Evolutionary conservation across 768 basidiomycete species (phyloP).

Genomic region (Hypholoma fasciculare): DNA sequence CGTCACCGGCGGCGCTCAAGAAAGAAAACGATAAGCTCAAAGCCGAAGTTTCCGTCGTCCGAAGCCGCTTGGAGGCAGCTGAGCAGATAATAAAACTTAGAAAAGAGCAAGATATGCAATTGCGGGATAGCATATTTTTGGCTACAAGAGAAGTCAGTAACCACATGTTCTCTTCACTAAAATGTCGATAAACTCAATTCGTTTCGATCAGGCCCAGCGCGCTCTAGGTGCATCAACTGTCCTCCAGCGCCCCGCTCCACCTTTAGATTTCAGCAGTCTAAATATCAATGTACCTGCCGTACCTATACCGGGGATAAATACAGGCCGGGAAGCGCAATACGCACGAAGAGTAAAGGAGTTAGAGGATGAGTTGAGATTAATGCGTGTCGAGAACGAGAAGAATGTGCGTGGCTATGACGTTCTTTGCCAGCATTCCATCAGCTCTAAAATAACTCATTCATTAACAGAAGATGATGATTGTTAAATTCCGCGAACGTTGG

Average conservation of each 20-base stretch:
- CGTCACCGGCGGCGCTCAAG: slow-evolving; percentile 48
- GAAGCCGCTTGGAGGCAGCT: slow-evolving; percentile 56
- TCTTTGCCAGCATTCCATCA: neutral
- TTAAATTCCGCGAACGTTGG: slow-evolving; percentile 84
- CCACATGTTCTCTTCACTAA: neutral
- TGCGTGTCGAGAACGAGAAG: slow-evolving; percentile 78
- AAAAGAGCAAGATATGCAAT: slow-evolving; percentile 75
- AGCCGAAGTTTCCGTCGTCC: slow-evolving; percentile 55
- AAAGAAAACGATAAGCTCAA: slow-evolving; percentile 70
- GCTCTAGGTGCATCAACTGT: slow-evolving; percentile 72
- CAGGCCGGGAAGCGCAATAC: slow-evolving; percentile 56
- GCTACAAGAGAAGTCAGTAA: slow-evolving; percentile 58
- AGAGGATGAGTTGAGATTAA: slow-evolving; percentile 70
- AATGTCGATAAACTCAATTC: neutral
- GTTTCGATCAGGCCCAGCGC: slow-evolving; percentile 63
- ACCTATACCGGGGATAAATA: slow-evolving; percentile 48
- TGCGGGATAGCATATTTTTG: slow-evolving; percentile 79
- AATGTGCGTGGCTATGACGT: slow-evolving; percentile 49
- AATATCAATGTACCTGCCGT: slow-evolving; percentile 59
- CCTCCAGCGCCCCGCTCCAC: slow-evolving; percentile 47
- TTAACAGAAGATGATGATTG: slow-evolving; percentile 76
- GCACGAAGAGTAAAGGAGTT: slow-evolving; percentile 72
- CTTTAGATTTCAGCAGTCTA: slow-evolving; percentile 50
- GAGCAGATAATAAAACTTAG: slow-evolving; percentile 67
- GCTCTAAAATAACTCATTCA: neutral